Conservation (phyloP, 2,329 filamentous ascomycete genomes). For the Achaetomium macrosporum region DNA sequence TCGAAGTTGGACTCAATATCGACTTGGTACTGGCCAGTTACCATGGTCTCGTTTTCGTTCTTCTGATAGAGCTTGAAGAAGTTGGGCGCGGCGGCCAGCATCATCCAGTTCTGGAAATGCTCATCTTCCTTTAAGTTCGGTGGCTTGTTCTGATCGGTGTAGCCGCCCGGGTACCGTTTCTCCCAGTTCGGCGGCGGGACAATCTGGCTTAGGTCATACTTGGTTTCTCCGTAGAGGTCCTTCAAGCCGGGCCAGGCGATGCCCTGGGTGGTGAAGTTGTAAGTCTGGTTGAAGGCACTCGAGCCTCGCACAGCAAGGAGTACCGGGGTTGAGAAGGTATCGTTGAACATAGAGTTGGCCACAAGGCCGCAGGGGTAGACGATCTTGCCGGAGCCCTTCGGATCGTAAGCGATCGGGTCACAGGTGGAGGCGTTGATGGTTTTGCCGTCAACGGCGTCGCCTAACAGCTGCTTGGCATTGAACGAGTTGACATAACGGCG, state of each 20-base stretch:
- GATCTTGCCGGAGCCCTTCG: constrained; percentile 48
- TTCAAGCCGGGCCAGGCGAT: constrained; percentile 87
- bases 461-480: constrained; percentile 73
- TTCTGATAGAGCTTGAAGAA: constrained; percentile 91
- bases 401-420: constrained; percentile 59
- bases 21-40: constrained; percentile 66
- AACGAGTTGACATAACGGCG: constrained; percentile 91
- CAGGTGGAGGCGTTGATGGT: constrained; percentile 67
- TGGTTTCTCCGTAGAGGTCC: constrained; percentile 66
- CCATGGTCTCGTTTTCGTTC: constrained; percentile 67
- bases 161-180: constrained; percentile 62
- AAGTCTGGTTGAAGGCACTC: constrained; percentile 44
- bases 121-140: constrained; percentile 72
- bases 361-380: constrained; percentile 96
- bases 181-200: constrained; percentile 84
- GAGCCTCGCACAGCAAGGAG: constrained; percentile 47
- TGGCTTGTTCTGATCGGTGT: constrained; percentile 57
- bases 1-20: constrained; percentile 49
- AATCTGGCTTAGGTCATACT: constrained; percentile 61
- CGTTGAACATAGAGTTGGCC: constrained; percentile 96
- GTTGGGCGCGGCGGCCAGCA: constrained; percentile 84
- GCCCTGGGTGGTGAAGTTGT: constrained; percentile 69
- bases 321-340: constrained; percentile 67
- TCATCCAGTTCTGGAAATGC: constrained; percentile 97
- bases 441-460: constrained; percentile 52